Evolutionary conservation across 805 yeast genomes (phyloP).

Genomic region (Ogataea pignaliae): DNA sequence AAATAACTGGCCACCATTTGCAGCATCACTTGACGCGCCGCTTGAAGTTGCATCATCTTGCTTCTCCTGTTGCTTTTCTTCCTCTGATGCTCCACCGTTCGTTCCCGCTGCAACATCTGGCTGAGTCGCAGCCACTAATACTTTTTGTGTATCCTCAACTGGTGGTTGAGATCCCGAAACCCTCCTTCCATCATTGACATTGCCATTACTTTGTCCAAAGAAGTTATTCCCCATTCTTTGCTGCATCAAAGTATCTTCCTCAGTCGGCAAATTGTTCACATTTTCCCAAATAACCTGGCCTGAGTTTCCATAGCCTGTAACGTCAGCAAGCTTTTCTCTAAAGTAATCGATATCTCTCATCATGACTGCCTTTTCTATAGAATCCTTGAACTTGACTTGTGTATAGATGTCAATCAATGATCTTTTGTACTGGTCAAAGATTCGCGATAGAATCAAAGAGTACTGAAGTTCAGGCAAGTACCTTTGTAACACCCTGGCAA

Average conservation of each 20-base stretch:
- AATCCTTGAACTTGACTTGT: slow-evolving; percentile 43
- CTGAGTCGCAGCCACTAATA: neutral
- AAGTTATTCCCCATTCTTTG: slow-evolving; percentile 36
- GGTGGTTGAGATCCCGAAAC: neutral
- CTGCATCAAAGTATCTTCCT: slow-evolving; percentile 46
- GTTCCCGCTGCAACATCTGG: neutral
- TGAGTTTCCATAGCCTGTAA: slow-evolving; percentile 57
- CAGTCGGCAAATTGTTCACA: slow-evolving; percentile 47
- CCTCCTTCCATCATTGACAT: neutral
- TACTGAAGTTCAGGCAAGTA: slow-evolving; percentile 51
- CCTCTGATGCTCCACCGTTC: neutral
- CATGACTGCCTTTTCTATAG: slow-evolving; percentile 49
- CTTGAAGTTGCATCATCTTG: no score
- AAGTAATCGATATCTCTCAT: slow-evolving; percentile 61
- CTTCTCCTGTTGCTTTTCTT: neutral
- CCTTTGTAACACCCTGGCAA: slow-evolving; percentile 53
- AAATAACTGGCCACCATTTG: no score
- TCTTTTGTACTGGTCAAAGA: slow-evolving; percentile 56
- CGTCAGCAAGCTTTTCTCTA: slow-evolving; percentile 52
- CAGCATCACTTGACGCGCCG: no score
- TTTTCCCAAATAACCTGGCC: slow-evolving; percentile 62
- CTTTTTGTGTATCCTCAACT: neutral
- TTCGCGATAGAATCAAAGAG: slow-evolving; percentile 40
- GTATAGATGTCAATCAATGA: slow-evolving; percentile 49
- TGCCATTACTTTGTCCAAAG: slow-evolving; percentile 4